Conservation (phyloP, 2,329 filamentous ascomycete species). For the Alternaria brassicicola region DNA sequence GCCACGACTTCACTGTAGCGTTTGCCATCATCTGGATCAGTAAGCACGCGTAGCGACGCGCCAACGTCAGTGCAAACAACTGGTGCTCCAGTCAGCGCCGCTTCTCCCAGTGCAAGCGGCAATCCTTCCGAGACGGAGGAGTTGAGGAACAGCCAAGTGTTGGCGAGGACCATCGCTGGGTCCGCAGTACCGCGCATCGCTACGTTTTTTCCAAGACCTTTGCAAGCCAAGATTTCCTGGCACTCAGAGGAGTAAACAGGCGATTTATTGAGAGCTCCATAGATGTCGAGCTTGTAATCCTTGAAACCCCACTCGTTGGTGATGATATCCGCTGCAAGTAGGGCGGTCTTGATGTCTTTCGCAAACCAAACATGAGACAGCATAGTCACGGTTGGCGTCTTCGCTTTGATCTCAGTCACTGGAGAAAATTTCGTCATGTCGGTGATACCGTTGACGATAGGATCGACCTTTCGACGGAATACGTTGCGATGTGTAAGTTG, state of each 20-base stretch:
- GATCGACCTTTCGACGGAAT: conserved; percentile 66
- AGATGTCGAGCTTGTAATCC: conserved; percentile 67
- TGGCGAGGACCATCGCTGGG: conserved; percentile 54
- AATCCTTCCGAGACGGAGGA: conserved; percentile 63
- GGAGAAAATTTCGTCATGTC: conserved; percentile 69
- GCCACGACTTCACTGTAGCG: conserved; percentile 68
- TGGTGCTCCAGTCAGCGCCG: conserved; percentile 62
- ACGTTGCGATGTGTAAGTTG: conserved; percentile 62
- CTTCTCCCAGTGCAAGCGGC: conserved; percentile 63
- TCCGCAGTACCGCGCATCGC: conserved; percentile 63
- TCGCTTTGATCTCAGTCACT: conserved; percentile 63
- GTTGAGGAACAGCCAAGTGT: conserved; percentile 57
- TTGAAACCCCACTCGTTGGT: conserved; percentile 70
- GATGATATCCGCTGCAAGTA: conserved; percentile 68
- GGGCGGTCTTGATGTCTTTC: conserved; percentile 69
- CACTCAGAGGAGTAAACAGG: conserved; percentile 66
- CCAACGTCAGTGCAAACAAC: conserved; percentile 64
- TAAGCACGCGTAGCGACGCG: conserved; percentile 62
- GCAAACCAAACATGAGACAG: conserved; percentile 65
- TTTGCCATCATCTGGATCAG: conserved; percentile 55
- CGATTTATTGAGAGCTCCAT: conserved; percentile 67
- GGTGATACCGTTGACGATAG: conserved; percentile 69
- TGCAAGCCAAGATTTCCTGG: conserved; percentile 64
- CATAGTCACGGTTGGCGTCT: conserved; percentile 68
- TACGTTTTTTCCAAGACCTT: conserved; percentile 58